Conservation (phyloP, 2,329 filamentous ascomycete genomes). For the Emmonsiellopsis sp. region DNA sequence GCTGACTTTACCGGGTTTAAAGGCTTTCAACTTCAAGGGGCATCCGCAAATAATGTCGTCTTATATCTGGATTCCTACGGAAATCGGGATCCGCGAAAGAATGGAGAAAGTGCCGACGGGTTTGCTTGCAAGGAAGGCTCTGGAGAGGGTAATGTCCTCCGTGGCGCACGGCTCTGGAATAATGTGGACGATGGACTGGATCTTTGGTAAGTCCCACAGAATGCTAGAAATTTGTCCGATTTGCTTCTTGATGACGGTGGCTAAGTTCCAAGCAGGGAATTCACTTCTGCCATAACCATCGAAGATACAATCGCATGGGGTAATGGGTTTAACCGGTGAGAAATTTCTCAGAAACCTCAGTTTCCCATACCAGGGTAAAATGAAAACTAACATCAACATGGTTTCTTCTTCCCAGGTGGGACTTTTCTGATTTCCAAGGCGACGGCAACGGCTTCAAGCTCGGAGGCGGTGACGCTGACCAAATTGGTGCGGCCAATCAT, state of each 20-base stretch:
- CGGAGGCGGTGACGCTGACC: slow-evolving; percentile 28
- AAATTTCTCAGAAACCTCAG: background rate
- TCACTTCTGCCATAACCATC: slow-evolving; percentile 12
- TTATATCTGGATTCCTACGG: slow-evolving; percentile 37
- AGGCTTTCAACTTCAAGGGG: slow-evolving; percentile 30
- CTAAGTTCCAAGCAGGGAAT: slow-evolving; percentile 30
- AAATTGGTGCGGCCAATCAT: slow-evolving; percentile 34
- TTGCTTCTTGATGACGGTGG: slow-evolving; percentile 17
- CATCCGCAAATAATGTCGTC: slow-evolving; percentile 30
- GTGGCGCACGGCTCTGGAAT: slow-evolving; percentile 41
- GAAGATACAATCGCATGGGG: slow-evolving; percentile 40
- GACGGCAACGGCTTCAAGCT: slow-evolving; percentile 45
- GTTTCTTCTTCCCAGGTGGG: slow-evolving; percentile 24
- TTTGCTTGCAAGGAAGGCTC: slow-evolving; percentile 41
- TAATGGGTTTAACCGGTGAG: slow-evolving; percentile 34
- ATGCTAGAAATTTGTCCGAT: background rate
- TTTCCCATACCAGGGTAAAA: background rate
- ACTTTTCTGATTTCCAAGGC: slow-evolving; percentile 34
- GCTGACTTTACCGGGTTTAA: slow-evolving; percentile 9
- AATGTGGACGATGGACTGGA: slow-evolving; percentile 45
- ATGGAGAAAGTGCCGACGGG: slow-evolving; percentile 44
- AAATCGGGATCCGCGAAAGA: slow-evolving; percentile 43
- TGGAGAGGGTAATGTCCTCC: slow-evolving; percentile 39
- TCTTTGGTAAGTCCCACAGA: slow-evolving; percentile 20
- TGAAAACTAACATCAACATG: background rate